A percentile compares a stretch with the other conserved stretches of the same genome.
Conservation (phyloP, 306 rosid genomes). For the Corylus americana region DNA sequence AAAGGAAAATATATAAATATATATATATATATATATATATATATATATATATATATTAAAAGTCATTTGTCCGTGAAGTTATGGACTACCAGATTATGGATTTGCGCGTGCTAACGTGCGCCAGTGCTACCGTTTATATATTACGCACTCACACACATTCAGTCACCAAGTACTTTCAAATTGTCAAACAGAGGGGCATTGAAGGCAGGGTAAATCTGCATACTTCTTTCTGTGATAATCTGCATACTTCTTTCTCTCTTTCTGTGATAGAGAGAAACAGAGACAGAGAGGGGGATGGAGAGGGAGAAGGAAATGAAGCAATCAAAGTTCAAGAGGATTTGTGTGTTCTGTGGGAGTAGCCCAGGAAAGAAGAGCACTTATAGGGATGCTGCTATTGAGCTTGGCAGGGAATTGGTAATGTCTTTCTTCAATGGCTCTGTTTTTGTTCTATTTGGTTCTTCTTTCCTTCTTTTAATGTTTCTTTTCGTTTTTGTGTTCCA, state of each 20-base stretch:
- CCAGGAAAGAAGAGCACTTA: slow-evolving; percentile 81
- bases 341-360: slow-evolving; percentile 97
- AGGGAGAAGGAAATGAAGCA: slow-evolving; percentile 41
- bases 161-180: slow-evolving; percentile 31
- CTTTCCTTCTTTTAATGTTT: background rate
- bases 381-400: slow-evolving; percentile 92
- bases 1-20: background rate
- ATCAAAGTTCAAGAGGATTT: slow-evolving; percentile 87
- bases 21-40: background rate
- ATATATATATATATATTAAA: background rate
- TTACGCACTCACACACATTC: slow-evolving; percentile 25
- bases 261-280: background rate
- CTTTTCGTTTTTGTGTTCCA: too few species aligned
- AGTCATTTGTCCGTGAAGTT: slow-evolving; percentile 39
- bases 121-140: slow-evolving; percentile 41
- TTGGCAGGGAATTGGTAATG: slow-evolving; percentile 82
- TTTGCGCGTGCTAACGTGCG: slow-evolving; percentile 37
- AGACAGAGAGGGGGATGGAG: slow-evolving; percentile 41
- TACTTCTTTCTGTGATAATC: background rate
- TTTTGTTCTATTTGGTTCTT: background rate
- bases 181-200: slow-evolving; percentile 43
- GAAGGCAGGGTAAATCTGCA: slow-evolving; percentile 23
- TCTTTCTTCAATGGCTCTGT: background rate
- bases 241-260: background rate
- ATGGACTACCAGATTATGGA: slow-evolving; percentile 9